Evolutionary conservation across 148 eudicot species (phyloP), one percentile per base, ranked within the genome.

Genomic region (Fallopia convolvulus): DNA sequence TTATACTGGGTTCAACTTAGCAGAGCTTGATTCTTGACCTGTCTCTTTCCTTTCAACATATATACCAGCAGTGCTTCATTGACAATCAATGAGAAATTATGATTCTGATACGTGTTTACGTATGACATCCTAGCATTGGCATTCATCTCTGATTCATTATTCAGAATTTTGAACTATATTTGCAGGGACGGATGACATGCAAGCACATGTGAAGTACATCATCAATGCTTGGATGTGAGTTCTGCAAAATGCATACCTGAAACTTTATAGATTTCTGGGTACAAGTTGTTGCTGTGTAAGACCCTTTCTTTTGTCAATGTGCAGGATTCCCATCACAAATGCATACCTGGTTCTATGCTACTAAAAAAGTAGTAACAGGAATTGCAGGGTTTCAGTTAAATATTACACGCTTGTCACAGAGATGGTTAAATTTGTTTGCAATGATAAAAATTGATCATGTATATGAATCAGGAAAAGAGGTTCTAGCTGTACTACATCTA

Each of bases 131-230:
- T 61, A 21, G 15, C 20, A 56, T 63, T 15, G 17, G 6, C n/a
- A 68, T 68, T 3, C 36, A 36, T 68, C 72, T 68, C 44, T 33
- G 20, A 1, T 68, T 68, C 72, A 4, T 32, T 36, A 18, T 39
- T 68, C 33, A 1, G 65, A 58, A 58, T 58, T 6, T n/a, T 61
- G 15, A 26, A 68, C 72, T n/a, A n/a, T 46, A n/a, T 81, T 80
- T 88, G 79, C 87, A 94, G 98, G 99, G 75, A 89, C 90, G 75
- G 99, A 94, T 91, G 99, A 94, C 84, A 94, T 94, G 99, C 99
- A 97, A 44, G 99, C 97, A 8, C 99, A 94, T 85, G 89, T 92
- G 84, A 92, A 94, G 85, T n/a, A n/a, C n/a, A n/a, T 92, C 99
- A 78, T 94, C 99, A 18, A 89, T 94, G 97, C 89, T 94, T 85